phyloP scores from a whole-genome alignment of 129 eudicot species.

The Oenanthe sinensis region DNA sequence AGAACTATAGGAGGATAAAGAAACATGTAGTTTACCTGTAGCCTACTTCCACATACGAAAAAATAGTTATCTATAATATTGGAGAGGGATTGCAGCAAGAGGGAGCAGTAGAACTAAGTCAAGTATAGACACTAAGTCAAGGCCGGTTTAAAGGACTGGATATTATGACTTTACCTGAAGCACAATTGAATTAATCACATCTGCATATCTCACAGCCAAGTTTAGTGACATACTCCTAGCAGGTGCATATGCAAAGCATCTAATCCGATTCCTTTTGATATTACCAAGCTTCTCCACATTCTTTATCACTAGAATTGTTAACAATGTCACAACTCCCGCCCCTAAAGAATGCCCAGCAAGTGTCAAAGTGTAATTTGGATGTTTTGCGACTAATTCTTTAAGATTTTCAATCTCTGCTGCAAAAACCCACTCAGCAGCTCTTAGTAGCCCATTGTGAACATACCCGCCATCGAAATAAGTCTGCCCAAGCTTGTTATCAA shows the following conservation, averaged over 20 bases:
- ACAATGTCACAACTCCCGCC: slow-evolving; percentile 81
- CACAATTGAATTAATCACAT: slow-evolving; percentile 81
- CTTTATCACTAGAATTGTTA: slow-evolving; percentile 70
- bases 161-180: slow-evolving; percentile 60
- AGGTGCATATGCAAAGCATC: slow-evolving; percentile 94
- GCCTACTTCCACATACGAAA: neutral
- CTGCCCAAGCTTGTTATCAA: slow-evolving; percentile 89
- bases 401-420: slow-evolving; percentile 54
- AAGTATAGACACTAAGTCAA: neutral
- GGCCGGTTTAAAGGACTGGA: neutral
- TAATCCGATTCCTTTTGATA: slow-evolving; percentile 65
- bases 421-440: slow-evolving; percentile 86
- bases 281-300: slow-evolving; percentile 64
- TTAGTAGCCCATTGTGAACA: slow-evolving; percentile 85
- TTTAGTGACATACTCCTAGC: slow-evolving; percentile 84
- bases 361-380: slow-evolving; percentile 72
- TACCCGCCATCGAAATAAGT: slow-evolving; percentile 81
- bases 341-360: slow-evolving; percentile 95
- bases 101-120: neutral
- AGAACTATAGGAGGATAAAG: neutral
- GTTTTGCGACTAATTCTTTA: slow-evolving; percentile 48
- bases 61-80: neutral
- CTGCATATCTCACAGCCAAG: slow-evolving; percentile 97
- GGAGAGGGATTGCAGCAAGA: neutral
- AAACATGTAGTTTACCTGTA: neutral